Evolutionary conservation across 2,329 filamentous ascomycete species (phyloP).

Genomic region (Ilyonectria mors-panacis): DNA sequence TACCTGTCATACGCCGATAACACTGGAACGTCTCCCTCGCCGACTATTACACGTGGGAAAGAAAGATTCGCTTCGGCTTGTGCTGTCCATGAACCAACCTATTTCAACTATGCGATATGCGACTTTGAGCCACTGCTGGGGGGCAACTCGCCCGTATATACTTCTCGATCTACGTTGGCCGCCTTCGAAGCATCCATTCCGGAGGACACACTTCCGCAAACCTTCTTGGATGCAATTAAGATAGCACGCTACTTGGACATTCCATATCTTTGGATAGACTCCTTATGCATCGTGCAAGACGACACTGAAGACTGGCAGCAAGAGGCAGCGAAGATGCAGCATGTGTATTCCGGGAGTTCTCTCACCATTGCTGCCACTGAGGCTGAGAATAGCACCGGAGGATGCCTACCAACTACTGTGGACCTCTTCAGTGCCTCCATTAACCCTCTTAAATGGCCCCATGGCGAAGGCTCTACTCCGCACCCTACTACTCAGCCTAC

Average conservation of each 20-base stretch:
- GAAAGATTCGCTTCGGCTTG: background rate
- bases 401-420: constrained; percentile 2
- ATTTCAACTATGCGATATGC: background rate
- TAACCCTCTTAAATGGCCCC: background rate
- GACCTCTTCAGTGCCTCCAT: background rate
- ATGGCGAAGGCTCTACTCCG: background rate
- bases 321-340: constrained; percentile 19
- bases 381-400: constrained; percentile 11
- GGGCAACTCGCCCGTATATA: background rate
- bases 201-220: background rate
- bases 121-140: constrained; percentile 8
- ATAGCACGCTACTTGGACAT: constrained; percentile 1
- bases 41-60: background rate
- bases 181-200: background rate
- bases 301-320: constrained; percentile 8
- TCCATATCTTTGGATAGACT: constrained; percentile 24
- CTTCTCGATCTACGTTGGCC: background rate
- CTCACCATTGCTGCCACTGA: constrained; percentile 31
- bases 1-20: background rate
- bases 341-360: constrained; percentile 17
- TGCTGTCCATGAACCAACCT: background rate
- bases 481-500: background rate
- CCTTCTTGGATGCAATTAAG: background rate
- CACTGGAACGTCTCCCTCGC: background rate
- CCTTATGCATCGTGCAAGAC: constrained; percentile 20